Conservation (phyloP, 2,329 filamentous ascomycete species). For the Fusarium annulatum region DNA sequence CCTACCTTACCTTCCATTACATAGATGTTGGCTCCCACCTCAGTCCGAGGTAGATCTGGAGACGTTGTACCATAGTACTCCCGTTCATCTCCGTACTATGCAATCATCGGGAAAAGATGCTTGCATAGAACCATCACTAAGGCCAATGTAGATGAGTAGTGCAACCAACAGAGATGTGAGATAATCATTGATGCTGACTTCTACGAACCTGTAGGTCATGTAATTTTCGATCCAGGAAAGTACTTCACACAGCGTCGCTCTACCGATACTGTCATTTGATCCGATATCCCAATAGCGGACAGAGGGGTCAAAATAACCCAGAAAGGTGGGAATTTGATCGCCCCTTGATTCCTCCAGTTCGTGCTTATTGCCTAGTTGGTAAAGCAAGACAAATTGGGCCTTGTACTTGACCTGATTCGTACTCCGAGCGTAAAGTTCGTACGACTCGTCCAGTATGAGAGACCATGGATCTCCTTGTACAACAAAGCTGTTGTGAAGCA, state of each 20-base stretch:
- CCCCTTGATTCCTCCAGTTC: not conserved
- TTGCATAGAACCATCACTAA: not conserved
- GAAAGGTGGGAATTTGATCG: not conserved
- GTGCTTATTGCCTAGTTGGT: slow-evolving; percentile 26
- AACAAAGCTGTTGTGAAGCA: slow-evolving; percentile 1
- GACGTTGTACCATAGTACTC: not conserved
- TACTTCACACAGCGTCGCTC: not conserved
- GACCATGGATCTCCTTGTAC: slow-evolving; percentile 10
- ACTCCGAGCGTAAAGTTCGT: not conserved
- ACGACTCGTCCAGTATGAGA: not conserved
- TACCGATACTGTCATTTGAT: not conserved
- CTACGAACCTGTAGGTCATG: not conserved
- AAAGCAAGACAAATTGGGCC: slow-evolving; percentile 24
- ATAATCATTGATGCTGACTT: not conserved
- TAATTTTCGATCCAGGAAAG: not conserved
- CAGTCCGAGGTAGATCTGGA: slow-evolving; percentile 4
- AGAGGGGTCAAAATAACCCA: not conserved
- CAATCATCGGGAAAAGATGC: not conserved
- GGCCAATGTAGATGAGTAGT: not conserved
- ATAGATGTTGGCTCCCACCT: not conserved
- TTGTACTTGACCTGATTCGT: slow-evolving; percentile 3
- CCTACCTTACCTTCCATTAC: not conserved
- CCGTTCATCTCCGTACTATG: not conserved
- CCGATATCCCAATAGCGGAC: not conserved
- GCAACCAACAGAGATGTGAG: not conserved